These are phyloP conservation scores for Saccharomyces hybrid DNA, from an alignment of 1,139 yeast species.

Conservation along the genomic window DNA sequence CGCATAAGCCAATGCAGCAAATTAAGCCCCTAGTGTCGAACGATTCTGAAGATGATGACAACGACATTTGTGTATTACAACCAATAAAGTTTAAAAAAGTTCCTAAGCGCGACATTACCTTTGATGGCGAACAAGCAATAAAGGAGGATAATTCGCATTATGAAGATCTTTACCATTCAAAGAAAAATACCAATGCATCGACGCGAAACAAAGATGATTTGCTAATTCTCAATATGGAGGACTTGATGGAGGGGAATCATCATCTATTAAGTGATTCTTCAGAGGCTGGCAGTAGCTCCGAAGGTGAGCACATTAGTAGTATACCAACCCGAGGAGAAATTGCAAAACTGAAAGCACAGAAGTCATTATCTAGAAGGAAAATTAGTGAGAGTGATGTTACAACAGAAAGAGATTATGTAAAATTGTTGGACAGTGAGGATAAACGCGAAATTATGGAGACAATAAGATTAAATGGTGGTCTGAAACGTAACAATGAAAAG, in stretches of 20 bases:
- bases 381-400: background rate
- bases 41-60: background rate
- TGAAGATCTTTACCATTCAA: background rate
- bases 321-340: background rate
- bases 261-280: background rate
- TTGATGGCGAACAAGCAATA: background rate
- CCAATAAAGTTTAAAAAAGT: background rate
- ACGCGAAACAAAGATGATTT: background rate
- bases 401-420: constrained; percentile 18
- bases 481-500: constrained; percentile 8
- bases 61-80: background rate
- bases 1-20: background rate
- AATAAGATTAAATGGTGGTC: constrained; percentile 15
- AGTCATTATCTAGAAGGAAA: background rate
- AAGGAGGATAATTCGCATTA: background rate
- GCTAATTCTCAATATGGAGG: background rate
- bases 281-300: background rate
- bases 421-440: constrained; percentile 20
- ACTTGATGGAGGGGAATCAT: background rate
- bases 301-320: background rate
- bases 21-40: background rate
- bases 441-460: constrained; percentile 17
- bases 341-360: background rate
- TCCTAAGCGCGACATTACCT: background rate
- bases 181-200: background rate